Conservation (phyloP, 345 rosid genomes). For the Syzygium oleosum region DNA sequence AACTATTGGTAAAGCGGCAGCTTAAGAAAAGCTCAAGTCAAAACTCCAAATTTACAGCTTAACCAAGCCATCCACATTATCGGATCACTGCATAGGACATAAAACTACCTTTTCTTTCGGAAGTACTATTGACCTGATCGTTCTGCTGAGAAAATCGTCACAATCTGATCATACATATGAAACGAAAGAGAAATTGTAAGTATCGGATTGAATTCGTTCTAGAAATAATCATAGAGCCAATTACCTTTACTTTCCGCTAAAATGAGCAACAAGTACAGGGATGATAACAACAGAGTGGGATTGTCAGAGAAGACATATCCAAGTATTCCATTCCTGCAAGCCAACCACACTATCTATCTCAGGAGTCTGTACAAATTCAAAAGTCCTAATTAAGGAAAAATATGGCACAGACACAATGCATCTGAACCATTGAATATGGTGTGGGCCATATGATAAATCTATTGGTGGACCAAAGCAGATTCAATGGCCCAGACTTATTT, state of each 20-base stretch:
- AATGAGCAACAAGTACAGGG: conserved; percentile 39
- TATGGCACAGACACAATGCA: background rate
- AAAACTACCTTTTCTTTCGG: conserved; percentile 28
- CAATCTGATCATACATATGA: conserved; percentile 21
- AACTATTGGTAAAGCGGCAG: background rate
- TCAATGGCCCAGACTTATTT: background rate
- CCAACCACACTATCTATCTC: background rate
- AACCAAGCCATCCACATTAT: background rate
- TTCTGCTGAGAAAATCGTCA: conserved; percentile 15
- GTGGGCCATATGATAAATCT: background rate
- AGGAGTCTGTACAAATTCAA: background rate
- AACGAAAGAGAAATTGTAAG: background rate
- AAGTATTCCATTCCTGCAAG: conserved; percentile 40
- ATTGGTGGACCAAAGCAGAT: background rate
- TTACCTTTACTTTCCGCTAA: conserved; percentile 51
- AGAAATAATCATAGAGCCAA: background rate
- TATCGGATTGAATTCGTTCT: background rate
- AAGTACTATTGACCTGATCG: conserved; percentile 11
- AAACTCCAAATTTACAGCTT: background rate
- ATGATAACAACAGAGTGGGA: conserved; percentile 30
- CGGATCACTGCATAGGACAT: background rate
- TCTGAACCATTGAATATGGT: background rate
- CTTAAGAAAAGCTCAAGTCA: background rate
- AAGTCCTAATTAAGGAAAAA: background rate
- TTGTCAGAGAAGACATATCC: conserved; percentile 33